Percentiles rank a stretch among this genome's conserved stretches.
Conservation (phyloP, 2,329 filamentous ascomycete genomes). For the Microdochium nivale region DNA sequence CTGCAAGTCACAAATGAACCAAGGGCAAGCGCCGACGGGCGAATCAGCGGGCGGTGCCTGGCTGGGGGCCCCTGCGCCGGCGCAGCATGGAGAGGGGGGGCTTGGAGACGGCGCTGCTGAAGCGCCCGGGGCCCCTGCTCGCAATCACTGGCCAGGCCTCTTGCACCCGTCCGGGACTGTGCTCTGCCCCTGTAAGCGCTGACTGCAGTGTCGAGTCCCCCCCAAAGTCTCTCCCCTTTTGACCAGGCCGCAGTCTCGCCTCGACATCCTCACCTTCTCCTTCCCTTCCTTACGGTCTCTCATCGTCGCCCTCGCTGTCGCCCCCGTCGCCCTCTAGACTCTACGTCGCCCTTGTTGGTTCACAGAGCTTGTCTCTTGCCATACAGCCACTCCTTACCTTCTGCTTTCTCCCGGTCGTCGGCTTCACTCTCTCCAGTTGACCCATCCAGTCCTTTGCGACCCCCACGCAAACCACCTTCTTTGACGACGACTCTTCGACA, state of each 20-base stretch:
- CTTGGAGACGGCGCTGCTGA: background rate
- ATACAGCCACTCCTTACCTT: constrained; percentile 29
- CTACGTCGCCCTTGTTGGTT: constrained; percentile 15
- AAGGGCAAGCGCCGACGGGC: constrained; percentile 4
- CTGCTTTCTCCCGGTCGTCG: constrained; percentile 22
- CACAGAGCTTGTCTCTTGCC: constrained; percentile 18
- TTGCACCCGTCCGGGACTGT: background rate
- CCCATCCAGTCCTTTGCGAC: constrained; percentile 33
- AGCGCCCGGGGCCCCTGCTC: background rate
- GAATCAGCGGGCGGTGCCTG: constrained; percentile 17
- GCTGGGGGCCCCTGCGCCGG: constrained; percentile 2
- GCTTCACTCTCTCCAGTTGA: constrained; percentile 39
- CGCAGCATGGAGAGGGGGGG: background rate
- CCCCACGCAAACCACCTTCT: background rate
- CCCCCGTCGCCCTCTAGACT: constrained; percentile 17
- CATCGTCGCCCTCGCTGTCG: constrained; percentile 24
- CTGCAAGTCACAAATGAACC: background rate
- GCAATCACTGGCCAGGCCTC: too few relatives aligned
- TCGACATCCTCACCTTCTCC: constrained; percentile 15
- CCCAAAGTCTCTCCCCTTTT: background rate
- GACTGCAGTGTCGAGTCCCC: too few relatives aligned
- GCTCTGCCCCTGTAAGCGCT: background rate
- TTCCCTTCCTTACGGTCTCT: constrained; percentile 21
- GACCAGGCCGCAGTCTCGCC: constrained; percentile 10
- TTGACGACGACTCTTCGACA: background rate